Conservation (phyloP, 1,284 basidiomycete genomes). For the Sphagnurus paluster region DNA sequence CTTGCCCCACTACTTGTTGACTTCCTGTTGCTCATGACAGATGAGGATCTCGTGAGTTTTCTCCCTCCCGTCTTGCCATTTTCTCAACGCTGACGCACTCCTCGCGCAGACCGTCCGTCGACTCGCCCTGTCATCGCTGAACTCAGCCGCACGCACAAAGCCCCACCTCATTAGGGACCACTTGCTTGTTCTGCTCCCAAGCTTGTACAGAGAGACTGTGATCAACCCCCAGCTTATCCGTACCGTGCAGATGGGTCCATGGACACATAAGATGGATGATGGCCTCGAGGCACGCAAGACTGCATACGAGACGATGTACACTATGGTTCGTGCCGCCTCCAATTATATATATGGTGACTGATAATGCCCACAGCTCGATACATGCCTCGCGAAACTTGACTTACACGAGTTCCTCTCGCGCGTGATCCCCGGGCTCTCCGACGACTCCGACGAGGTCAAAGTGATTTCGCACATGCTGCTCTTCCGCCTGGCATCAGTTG, state of each 20-base stretch:
- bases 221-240: constrained; percentile 84
- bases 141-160: constrained; percentile 94
- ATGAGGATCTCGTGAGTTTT: constrained; percentile 75
- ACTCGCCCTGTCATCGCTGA: constrained; percentile 84
- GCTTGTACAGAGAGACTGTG: constrained; percentile 83
- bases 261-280: constrained; percentile 94
- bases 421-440: constrained; percentile 82
- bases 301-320: constrained; percentile 97
- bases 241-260: constrained; percentile 97
- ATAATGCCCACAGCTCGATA: constrained; percentile 66
- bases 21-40: constrained; percentile 87
- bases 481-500: constrained; percentile 85
- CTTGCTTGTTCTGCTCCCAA: constrained; percentile 74
- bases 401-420: constrained; percentile 82
- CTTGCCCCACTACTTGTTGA: constrained; percentile 86
- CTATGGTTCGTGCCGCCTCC: constrained; percentile 60
- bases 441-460: constrained; percentile 96
- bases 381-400: constrained; percentile 84
- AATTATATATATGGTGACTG: constrained; percentile 14
- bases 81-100: too few relatives aligned
- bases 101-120: constrained; percentile 84
- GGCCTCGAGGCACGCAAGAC: constrained; percentile 94
- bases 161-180: constrained; percentile 90
- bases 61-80: too few relatives aligned
- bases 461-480: constrained; percentile 95